Evolutionary conservation across 495 filamentous ascomycete genomes (phyloP).

Genomic region (Trichocladium antarcticum): DNA sequence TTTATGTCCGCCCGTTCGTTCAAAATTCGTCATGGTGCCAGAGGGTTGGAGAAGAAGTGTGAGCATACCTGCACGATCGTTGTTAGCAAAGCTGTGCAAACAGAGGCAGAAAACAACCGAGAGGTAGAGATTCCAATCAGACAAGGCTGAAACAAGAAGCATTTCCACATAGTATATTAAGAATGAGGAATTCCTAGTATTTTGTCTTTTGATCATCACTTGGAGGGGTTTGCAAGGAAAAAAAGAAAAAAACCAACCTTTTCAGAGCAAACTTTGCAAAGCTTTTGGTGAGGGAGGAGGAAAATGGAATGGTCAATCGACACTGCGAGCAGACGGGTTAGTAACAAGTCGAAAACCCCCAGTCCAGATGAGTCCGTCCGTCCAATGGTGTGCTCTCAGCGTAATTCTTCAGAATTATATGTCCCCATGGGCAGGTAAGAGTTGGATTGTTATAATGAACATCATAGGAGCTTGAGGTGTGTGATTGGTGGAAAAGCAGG

Average conservation of each 20-base stretch:
- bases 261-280: constrained; percentile 13
- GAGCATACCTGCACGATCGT: constrained; percentile 47
- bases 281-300: neutral
- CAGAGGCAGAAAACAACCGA: constrained; percentile 20
- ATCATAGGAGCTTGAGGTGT: constrained; percentile 30
- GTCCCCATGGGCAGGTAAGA: constrained; percentile 65
- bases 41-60: constrained; percentile 16
- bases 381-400: constrained; percentile 43
- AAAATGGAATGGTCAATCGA: constrained; percentile 1
- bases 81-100: constrained; percentile 29
- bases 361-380: constrained; percentile 3
- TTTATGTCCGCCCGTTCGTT: constrained; percentile 99
- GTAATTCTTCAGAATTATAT: constrained; percentile 54
- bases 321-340: constrained; percentile 19
- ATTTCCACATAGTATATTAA: constrained; percentile 80
- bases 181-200: constrained; percentile 94
- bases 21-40: constrained; percentile 74
- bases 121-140: constrained; percentile 46
- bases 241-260: constrained; percentile 46
- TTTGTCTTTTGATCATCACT: constrained; percentile 79
- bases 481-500: constrained; percentile 21
- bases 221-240: constrained; percentile 26
- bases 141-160: constrained; percentile 96
- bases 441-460: constrained; percentile 62
- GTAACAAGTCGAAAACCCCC: constrained; percentile 6